A percentile compares a stretch with the other conserved stretches of the same genome.
Conservation (phyloP, 2,329 filamentous ascomycete genomes). For the Pyricularia sp. region DNA sequence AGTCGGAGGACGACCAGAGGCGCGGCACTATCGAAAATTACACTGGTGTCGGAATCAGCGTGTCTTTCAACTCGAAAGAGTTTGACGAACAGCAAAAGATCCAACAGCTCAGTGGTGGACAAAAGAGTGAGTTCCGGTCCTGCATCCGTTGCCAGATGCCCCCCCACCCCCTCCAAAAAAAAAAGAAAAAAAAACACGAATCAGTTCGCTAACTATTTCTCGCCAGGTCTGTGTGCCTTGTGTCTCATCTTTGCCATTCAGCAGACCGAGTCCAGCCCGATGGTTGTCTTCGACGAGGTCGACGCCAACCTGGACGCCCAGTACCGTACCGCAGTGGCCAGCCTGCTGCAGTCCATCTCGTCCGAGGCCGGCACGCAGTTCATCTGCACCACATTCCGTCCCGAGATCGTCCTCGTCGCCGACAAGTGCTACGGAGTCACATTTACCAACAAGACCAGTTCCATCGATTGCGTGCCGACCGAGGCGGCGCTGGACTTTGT, state of each 20-base stretch:
- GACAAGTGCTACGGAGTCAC: constrained; percentile 98
- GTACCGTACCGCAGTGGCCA: constrained; percentile 90
- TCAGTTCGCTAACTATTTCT: not conserved
- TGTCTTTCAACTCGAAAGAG: constrained; percentile 97
- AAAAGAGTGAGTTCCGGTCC: constrained; percentile 66
- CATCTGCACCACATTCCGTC: constrained; percentile 97
- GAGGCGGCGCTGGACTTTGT: constrained; percentile 91
- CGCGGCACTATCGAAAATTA: constrained; percentile 79
- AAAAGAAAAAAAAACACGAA: not conserved
- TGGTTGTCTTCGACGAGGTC: constrained; percentile 99
- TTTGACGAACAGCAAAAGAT: constrained; percentile 94
- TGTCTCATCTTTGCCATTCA: constrained; percentile 98
- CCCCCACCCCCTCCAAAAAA: too few species aligned
- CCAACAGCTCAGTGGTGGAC: constrained; percentile 91
- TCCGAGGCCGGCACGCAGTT: constrained; percentile 65
- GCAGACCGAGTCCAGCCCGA: constrained; percentile 91
- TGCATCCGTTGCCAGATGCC: not conserved
- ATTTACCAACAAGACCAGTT: constrained; percentile 88
- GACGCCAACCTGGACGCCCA: constrained; percentile 97
- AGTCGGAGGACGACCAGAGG: constrained; percentile 60
- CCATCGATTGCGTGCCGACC: constrained; percentile 78
- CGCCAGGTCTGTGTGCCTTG: constrained; percentile 73
- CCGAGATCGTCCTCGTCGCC: constrained; percentile 89
- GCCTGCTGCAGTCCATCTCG: constrained; percentile 74
- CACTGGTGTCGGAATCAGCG: constrained; percentile 88